These are phyloP conservation scores for Yamadazyma laniorum DNA, from an alignment of 805 yeast species.

Conservation along the genomic window DNA sequence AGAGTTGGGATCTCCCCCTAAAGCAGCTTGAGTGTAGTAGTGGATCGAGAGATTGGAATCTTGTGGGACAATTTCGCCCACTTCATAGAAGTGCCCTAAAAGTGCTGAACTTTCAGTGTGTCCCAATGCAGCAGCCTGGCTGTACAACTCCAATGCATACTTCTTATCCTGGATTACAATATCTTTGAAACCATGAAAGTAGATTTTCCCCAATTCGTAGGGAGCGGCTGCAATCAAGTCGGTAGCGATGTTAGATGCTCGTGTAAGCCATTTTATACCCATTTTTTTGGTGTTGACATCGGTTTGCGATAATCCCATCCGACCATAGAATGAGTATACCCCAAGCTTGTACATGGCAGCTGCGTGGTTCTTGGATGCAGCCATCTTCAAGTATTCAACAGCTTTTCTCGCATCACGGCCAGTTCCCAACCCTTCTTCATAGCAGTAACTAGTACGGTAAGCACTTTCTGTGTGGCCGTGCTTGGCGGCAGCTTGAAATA, in stretches of 20 bases:
- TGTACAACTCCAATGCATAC: slow-evolving; percentile 82
- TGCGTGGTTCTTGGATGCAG: slow-evolving; percentile 89
- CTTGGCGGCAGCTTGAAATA: slow-evolving; percentile 89
- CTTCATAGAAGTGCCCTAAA: slow-evolving; percentile 81
- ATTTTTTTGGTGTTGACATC: slow-evolving; percentile 70
- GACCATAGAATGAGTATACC: slow-evolving; percentile 74
- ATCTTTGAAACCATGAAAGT: slow-evolving; percentile 81
- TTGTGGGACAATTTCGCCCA: slow-evolving; percentile 71
- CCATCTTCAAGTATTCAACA: slow-evolving; percentile 75
- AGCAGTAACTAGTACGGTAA: slow-evolving; percentile 86
- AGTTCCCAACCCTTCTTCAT: slow-evolving; percentile 92
- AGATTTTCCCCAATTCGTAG: slow-evolving; percentile 82
- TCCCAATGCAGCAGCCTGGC: slow-evolving; percentile 86
- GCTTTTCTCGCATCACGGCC: slow-evolving; percentile 86
- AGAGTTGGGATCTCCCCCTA: slow-evolving; percentile 81
- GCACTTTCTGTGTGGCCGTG: slow-evolving; percentile 91
- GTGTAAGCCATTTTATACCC: slow-evolving; percentile 89
- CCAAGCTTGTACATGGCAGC: slow-evolving; percentile 97
- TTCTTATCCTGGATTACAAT: slow-evolving; percentile 78
- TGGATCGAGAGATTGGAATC: slow-evolving; percentile 86
- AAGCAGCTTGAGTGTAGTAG: slow-evolving; percentile 88
- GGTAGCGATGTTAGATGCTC: slow-evolving; percentile 82
- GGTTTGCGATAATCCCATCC: slow-evolving; percentile 70
- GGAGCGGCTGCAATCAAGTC: slow-evolving; percentile 92
- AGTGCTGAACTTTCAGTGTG: slow-evolving; percentile 77